Percentiles rank a stretch among this genome's conserved stretches.
phyloP scores from a whole-genome alignment of 2,329 filamentous ascomycete species.

The Magnaporthales sp. region DNA sequence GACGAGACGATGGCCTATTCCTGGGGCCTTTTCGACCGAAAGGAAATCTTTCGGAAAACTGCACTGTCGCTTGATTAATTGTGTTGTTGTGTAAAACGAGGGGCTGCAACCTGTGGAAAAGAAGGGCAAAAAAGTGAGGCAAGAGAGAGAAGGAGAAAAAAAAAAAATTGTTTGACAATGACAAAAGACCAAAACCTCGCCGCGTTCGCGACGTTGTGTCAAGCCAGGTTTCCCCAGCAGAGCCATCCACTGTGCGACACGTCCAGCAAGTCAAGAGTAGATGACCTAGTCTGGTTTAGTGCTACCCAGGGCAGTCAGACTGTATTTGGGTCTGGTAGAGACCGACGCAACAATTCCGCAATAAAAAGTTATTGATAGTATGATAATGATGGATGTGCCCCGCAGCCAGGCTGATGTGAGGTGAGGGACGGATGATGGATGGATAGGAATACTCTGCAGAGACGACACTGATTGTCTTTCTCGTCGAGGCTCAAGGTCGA shows the following conservation, averaged over 20 bases:
- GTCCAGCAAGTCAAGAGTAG: background rate
- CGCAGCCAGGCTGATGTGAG: background rate
- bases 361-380: background rate
- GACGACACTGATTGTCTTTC: background rate
- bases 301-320: background rate
- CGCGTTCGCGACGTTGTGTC: background rate
- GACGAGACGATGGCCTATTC: background rate
- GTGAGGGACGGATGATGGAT: background rate
- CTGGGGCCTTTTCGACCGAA: background rate
- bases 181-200: background rate
- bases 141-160: background rate
- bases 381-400: background rate
- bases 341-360: background rate
- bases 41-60: background rate
- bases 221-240: background rate
- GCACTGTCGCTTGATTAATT: background rate
- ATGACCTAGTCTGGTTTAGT: too few species aligned
- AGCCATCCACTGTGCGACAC: background rate
- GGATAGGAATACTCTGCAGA: background rate
- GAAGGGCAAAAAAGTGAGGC: background rate
- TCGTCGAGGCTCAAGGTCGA: background rate
- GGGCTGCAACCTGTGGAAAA: background rate
- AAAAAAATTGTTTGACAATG: background rate
- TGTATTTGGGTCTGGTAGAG: background rate
- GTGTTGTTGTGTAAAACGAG: background rate